phyloP scores from a whole-genome alignment of 345 rosid species.

The Euphorbia tirucalli region DNA sequence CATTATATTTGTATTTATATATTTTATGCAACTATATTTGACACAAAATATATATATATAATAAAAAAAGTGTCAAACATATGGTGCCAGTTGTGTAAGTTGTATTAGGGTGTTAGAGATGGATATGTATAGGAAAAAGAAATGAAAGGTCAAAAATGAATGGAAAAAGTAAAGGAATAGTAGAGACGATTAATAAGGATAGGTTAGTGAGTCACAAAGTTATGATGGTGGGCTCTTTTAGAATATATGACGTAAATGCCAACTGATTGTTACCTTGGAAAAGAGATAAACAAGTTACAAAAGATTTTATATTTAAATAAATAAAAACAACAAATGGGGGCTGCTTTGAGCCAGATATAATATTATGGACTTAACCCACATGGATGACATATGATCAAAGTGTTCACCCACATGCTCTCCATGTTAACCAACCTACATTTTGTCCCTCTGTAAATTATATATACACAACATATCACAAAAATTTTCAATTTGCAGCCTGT shows the following conservation, averaged over 20 bases:
- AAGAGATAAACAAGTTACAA: not conserved
- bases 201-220: not conserved
- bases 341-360: slow-evolving; percentile 29
- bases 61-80: too few species aligned
- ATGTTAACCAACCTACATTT: slow-evolving; percentile 19
- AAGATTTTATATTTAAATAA: not conserved
- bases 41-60: too few species aligned
- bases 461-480: too few species aligned
- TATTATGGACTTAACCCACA: slow-evolving; percentile 25
- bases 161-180: too few species aligned
- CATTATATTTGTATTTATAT: too few species aligned
- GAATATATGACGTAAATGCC: slow-evolving; percentile 10
- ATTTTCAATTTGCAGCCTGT: too few species aligned
- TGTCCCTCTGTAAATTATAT: slow-evolving; percentile 18
- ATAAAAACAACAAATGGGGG: not conserved
- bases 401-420: slow-evolving; percentile 27
- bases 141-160: too few species aligned
- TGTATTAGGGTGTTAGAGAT: too few species aligned
- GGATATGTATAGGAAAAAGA: too few species aligned
- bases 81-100: too few species aligned
- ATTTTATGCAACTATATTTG: too few species aligned
- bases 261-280: slow-evolving; percentile 5
- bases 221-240: slow-evolving; percentile 7
- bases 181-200: not conserved
- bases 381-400: slow-evolving; percentile 27